Base-by-base conservation (phyloP, 768 basidiomycete genomes). In the Strobilomyces dryophilus region DNA sequence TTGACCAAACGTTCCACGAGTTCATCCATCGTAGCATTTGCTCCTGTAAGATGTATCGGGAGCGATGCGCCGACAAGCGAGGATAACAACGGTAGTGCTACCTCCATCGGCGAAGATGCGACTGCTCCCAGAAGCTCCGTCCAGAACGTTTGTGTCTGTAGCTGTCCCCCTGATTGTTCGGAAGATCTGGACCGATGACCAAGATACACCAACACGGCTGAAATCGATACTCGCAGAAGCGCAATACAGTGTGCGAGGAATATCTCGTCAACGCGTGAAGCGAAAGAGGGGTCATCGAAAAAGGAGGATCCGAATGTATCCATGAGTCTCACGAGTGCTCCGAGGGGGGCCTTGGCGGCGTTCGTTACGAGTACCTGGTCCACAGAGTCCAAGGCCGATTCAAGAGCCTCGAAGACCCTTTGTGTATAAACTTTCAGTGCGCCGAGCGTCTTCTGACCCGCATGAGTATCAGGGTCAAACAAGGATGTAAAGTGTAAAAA, bases 151-250 rank as follows among this genome's bases (percentile, higher is more conserved):
- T 67, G 66, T 8, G 54, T 50, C 24, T 53, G 57, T 9, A 41
- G 11, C 29, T 55, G 35, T 11, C 60, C 60, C 11, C 32, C 53
- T 10, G 51, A 31, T 12, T 12, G 40, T 29, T 54, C 53, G 18
- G 55, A 40, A 5, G 46, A 58, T 32, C 18, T 43, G 21, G 56
- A 57, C 35, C 66, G 62, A 17, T 62, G 44, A 24, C n/a, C 47
- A 24, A 89, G 70, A 56, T 87, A 89, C 0, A 75, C 69, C 3
- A 80, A 66, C 5, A 86, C 65, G 0, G 85, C 68, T 2, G 69
- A 46, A 0, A 79, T 76, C 1, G 76, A 76, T 1, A 66, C 55
- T 5, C 53, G 62, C 49, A 84, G 59, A 17, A 85, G 66, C 4
- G 59, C 60, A 44, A 70, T 66, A 2, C 76, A 66, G 50, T 81